Evolutionary conservation across 345 rosid species (phyloP), one percentile per base, ranked within the genome.

Genomic region (Salix purpurea): DNA sequence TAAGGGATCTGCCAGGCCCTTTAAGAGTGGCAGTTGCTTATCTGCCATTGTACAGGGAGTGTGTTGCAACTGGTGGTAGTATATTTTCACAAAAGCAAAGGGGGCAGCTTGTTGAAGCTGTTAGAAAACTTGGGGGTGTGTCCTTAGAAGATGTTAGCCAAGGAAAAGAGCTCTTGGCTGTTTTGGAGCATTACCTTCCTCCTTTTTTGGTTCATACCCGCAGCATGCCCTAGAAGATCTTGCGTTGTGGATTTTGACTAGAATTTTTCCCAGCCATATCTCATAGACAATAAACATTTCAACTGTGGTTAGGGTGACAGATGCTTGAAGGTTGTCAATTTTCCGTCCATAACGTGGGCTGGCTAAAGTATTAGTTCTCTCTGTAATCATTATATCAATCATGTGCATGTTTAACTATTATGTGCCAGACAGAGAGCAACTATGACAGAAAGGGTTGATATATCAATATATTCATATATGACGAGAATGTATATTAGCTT

Each of bases 61-160:
- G 92, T 74, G 62, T 88, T 12, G 82, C 80, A 64, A 90, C 85
- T 5, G 89, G 89, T 64, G 97, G 97, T 60, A 28, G 46, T 67
- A 74, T 96, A 76, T 78, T 96, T 11, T 86, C 99, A 0, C 98
- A 96, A 39, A 91, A 84, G 82, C 83, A 91, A 69, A 88, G 96
- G 39, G 99, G 98, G 36, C 96, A 90, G 84, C 97, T 96, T 34
- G 86, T 92, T 5, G 96, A 89, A 86, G 94, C 97, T 0, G 91
- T 78, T 46, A 84, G 79, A 79, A 90, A 89, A 87, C 97, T 96
- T 44, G 91, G 93, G 73, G 94, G 91, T 15, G 85, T 61, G 15
- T 80, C 83, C 26, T 78, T 85, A 58, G 89, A 88, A 44, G 88
- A 84, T 77, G 83, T 82, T 77, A 81, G 81, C 80, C 91, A 86